phyloP scores from a whole-genome alignment of 2,329 filamentous ascomycete genomes.

The Cordyceps javanica region DNA sequence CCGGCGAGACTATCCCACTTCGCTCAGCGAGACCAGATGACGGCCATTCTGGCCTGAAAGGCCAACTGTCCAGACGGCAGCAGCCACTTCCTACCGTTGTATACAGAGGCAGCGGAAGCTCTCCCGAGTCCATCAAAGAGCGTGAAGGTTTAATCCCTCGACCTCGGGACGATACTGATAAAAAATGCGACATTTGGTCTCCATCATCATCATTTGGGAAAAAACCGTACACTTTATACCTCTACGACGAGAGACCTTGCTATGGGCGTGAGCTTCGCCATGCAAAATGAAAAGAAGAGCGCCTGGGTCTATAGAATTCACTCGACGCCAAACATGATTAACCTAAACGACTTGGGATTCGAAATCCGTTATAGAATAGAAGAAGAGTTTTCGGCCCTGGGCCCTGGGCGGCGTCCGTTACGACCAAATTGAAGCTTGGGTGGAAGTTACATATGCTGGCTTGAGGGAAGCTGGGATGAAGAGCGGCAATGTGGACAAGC shows the following conservation, averaged over 20 bases:
- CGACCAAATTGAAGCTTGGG: background rate
- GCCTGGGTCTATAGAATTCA: background rate
- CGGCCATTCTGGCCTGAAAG: background rate
- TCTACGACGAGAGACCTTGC: background rate
- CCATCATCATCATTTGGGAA: background rate
- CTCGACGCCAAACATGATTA: background rate
- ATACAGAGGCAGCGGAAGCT: background rate
- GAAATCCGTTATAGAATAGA: background rate
- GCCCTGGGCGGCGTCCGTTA: background rate
- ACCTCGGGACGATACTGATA: background rate
- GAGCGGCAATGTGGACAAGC: background rate
- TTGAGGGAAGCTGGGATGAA: background rate
- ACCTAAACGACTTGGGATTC: background rate
- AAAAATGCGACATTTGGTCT: background rate
- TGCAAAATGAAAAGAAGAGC: background rate
- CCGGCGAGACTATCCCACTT: background rate
- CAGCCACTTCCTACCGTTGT: background rate
- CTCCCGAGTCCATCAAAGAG: background rate
- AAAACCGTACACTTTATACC: background rate
- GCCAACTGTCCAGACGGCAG: background rate
- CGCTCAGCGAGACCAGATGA: background rate
- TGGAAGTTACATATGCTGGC: background rate
- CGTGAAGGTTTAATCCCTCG: background rate
- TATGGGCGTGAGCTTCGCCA: background rate
- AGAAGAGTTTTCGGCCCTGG: background rate